Percentiles rank a stretch among this genome's conserved stretches.
phyloP scores from a whole-genome alignment of 139 green algal genomes.

The Prasinococcaceae sp. region DNA sequence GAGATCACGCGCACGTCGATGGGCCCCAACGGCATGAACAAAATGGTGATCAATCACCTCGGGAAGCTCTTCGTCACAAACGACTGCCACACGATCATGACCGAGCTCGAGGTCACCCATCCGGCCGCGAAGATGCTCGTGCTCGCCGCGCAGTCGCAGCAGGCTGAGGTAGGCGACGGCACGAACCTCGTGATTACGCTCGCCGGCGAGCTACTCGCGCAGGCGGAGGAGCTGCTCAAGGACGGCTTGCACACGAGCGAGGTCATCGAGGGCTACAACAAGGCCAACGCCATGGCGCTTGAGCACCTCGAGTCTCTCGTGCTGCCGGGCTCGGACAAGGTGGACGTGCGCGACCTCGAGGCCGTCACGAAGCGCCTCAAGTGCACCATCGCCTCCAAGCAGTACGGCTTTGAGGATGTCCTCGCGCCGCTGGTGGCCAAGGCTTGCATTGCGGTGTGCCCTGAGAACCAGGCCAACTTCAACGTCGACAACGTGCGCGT shows the following conservation, averaged over 20 bases:
- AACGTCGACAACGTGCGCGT: constrained; percentile 98
- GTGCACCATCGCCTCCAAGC: constrained; percentile 70
- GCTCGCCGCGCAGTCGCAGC: constrained; percentile 77
- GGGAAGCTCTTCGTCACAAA: constrained; percentile 97
- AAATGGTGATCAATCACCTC: constrained; percentile 99
- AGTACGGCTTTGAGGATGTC: constrained; percentile 74
- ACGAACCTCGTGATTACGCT: constrained; percentile 93
- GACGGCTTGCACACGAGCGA: constrained; percentile 85
- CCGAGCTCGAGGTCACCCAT: constrained; percentile 92
- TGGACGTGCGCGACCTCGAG: constrained; percentile 63
- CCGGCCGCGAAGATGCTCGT: constrained; percentile 90
- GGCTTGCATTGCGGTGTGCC: constrained; percentile 86
- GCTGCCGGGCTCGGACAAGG: constrained; percentile 48
- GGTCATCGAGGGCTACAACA: constrained; percentile 85
- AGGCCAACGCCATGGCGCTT: constrained; percentile 31
- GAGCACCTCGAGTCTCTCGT: constrained; percentile 32
- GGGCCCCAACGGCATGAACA: constrained; percentile 98
- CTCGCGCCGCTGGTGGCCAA: constrained; percentile 76
- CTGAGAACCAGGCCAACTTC: constrained; percentile 90
- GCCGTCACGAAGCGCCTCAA: constrained; percentile 57
- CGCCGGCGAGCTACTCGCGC: constrained; percentile 78
- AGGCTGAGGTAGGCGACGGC: constrained; percentile 90
- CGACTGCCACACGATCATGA: constrained; percentile 86
- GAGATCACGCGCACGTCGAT: constrained; percentile 84
- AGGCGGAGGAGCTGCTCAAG: constrained; percentile 72